Base-by-base conservation (phyloP, 495 filamentous ascomycete genomes). In the Hypoxylon crocopeplum region DNA sequence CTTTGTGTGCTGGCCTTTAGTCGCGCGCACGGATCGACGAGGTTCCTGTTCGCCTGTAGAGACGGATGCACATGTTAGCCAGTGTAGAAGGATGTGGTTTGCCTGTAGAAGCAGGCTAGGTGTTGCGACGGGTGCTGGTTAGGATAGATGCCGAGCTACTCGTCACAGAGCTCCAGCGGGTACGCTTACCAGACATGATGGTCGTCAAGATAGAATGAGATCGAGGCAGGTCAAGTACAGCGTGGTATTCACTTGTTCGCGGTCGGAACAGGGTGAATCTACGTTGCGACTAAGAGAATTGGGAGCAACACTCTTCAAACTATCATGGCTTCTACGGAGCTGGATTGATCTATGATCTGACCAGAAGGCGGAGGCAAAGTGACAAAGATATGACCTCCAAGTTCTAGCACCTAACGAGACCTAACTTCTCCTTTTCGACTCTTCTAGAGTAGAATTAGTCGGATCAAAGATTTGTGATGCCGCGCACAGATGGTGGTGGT, bases 1-100 rank as follows among this genome's bases (percentile, higher is more conserved):
- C 71, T 95, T 96, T 32, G 83, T 86, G 76, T 98, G 92, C 64
- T 96, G 91, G 68, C 94, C 94, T 69, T 97, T 97, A 38, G 93
- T 98, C 60, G 93, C 90, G 60, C 94, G 88, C 42, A 92, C 92
- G 12, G 94, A 97, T 69, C 95, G 88, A 75, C 94, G 87, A 51
- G 92, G 88, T 82, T 96, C 93, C 47, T 90, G 89, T 59, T 80
- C 78, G 69, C 60, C 47, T 56, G 19, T 19, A 44, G 24, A 15
- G 27, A 41, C 13, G 34, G 15, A 19, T 21, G 12, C 17, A 24
- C n/a, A 10, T 41, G 48, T 58, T 50, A 66, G 51, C 13, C 17
- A 19, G 30, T 15, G 21, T 34, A 25, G 24, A 27, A 27, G 3
- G 32, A 39, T 30, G 2, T 33, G 21, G 19, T 41, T 2, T 7